Evolutionary conservation across 2,329 filamentous ascomycete species (phyloP), one percentile per base, ranked within the genome.

Genomic region (Colletotrichum sp.): DNA sequence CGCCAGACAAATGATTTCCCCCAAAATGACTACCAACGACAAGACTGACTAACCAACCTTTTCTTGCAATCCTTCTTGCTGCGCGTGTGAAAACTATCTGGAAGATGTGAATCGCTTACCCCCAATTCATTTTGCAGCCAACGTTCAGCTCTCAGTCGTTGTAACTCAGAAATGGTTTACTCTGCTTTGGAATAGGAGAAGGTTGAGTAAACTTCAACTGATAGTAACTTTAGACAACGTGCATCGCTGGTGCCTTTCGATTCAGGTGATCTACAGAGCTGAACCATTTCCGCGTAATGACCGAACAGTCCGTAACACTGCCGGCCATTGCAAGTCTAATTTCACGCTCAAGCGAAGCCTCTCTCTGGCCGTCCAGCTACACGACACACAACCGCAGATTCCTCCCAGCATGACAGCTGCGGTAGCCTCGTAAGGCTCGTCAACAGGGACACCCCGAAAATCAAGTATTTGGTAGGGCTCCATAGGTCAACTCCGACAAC

Each of bases 181-280:
- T 44, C 36, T 16, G 39, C 39, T 44, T n/a, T 44, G 39, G 39
- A n/a, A 44, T 0, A 11, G 39, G 19, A 44, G 8, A 44, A 44
- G 8, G 11, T 44, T 11, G 39, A 44, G 39, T 44, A 3, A 8
- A 1, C 1, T 44, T 44, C 1, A 44, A 44, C 2, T 19, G 16
- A 39, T 39, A 1, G 16, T 0, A 39, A 39, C 1, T 19, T 16
- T 8, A 19, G 2, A 39, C 16, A 2, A 1, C 2, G 13, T 16
- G 34, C 36, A 39, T 9, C n/a, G n/a, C n/a, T n/a, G n/a, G n/a
- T n/a, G n/a, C n/a, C n/a, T n/a, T n/a, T n/a, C n/a, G n/a, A n/a
- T n/a, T n/a, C 39, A 44, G 19, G 19, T 44, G 19, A 11, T 19
- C 0, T 44, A 11, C 11, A 8, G 39, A 44, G 19, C 0, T n/a